Base-by-base conservation (phyloP, 176 grass and related monocot species). In the Zizania latifolia region DNA sequence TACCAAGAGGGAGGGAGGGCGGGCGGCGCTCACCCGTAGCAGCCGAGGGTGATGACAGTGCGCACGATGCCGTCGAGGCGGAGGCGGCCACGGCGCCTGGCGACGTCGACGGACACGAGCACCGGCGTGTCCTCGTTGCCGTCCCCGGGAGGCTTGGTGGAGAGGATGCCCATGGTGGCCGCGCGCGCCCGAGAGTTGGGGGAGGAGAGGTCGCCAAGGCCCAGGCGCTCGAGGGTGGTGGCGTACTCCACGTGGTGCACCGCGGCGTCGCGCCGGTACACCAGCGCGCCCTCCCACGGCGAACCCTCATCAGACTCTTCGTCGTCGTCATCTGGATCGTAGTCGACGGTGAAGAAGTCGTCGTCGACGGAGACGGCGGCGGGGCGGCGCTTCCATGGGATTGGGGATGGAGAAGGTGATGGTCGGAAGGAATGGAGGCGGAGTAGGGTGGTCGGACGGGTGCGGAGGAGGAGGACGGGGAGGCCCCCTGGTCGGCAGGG, bases 21-120 rank as follows among this genome's bases (percentile, higher is more conserved):
- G 9, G 14, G n/a, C 10, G 1, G 21, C 12, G 5, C 24, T 28
- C 6, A 96, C 93, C 87, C 81, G 39, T 93, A 86, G 90, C 90
- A 97, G n/a, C 75, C 76, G 30, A 93, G 89, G 6, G 85, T 88
- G 75, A 97, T 86, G 58, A 97, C 85, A 13, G 90, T 97, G 50
- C 90, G 82, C 13, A 93, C 34, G 67, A 97, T 93, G 74, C 85
- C 85, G 63, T 97, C 90, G 13, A 97, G 90, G 66, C 82, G 86
- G 31, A 92, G 69, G 67, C 82, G 73, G 62, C 85, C 82, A 35
- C 70, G 91, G 71, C 82, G 81, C 86, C 84, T 90, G 54, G 90
- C 74, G 22, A 97, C 76, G 55, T 90, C 90, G 10, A 93, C 22
- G 12, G 93, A 93, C 5, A 93, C 38, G 17, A 90, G 82, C 44